Evolutionary conservation across 805 yeast genomes (phyloP), one percentile per base, ranked within the genome.

Genomic region (Kodamaea fukazawae): DNA sequence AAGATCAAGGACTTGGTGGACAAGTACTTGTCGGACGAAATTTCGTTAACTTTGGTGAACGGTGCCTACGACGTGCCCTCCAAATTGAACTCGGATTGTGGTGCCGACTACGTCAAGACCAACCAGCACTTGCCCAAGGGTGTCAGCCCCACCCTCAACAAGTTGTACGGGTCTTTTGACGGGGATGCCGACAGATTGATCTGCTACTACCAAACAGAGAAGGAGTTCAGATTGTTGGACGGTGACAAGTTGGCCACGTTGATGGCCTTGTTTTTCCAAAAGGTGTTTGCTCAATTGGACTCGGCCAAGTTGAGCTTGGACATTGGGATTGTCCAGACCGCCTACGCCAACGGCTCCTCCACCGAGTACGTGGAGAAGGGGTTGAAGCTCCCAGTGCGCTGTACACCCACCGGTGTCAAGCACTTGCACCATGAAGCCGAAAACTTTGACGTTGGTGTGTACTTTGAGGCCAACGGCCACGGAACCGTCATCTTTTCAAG

Each of bases 381-480:
- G 1, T 70, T 91, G 51, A 70, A 77, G 38, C 63, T 87, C 10
- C 96, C 96, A 1, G 96, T 88, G 4, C 78, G 78, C 1, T 86
- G 91, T 60, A 86, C 98, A 0, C 83, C 96, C 31, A 93, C 99
- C 2, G 99, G 99, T 29, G 99, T 93, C 26, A 93, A 93, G 63
- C 96, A 93, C 65, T 70, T 93, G 47, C 99, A 93, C 59, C 97
- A 91, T 55, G 95, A 89, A 36, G 93, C 95, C 1, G 78, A 75
- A 44, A 73, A 79, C 31, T 93, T 77, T 55, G 98, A 89, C 54
- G 75, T 91, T 45, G 99, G 99, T 17, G 81, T 93, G 11, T 93
- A 93, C 64, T 93, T 93, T 53, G 99, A 93, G 67, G 99, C 99
- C 39, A 93, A 93, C 58, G 99, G 99, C n/a, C 99, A 93, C 58